Conservation (phyloP, 805 yeast species). For the Ogataea naganishii region DNA sequence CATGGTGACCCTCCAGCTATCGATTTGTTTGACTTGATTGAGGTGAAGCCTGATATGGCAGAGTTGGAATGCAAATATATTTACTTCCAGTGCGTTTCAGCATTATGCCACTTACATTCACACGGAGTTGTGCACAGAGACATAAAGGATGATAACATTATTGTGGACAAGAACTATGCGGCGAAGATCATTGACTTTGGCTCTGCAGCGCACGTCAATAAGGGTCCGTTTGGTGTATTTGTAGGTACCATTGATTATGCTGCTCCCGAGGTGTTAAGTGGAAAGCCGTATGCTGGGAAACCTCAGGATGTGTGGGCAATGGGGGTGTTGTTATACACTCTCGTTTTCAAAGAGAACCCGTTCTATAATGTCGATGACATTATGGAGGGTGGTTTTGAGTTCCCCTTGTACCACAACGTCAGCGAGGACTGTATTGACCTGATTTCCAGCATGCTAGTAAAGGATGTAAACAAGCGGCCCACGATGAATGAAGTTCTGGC, state of each 20-base stretch:
- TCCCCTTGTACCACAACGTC: constrained; percentile 47
- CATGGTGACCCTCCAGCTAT: constrained; percentile 88
- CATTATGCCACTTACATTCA: constrained; percentile 72
- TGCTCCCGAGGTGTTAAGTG: constrained; percentile 90
- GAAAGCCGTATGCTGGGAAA: constrained; percentile 82
- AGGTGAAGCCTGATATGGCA: constrained; percentile 70
- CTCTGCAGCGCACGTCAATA: constrained; percentile 80
- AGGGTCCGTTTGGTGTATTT: constrained; percentile 95
- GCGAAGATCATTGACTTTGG: constrained; percentile 92
- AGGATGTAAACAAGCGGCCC: constrained; percentile 62
- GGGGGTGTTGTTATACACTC: constrained; percentile 83
- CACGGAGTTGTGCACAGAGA: constrained; percentile 91
- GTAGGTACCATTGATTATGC: constrained; percentile 98
- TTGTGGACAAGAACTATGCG: constrained; percentile 73
- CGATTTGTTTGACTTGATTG: constrained; percentile 89
- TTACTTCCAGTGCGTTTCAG: constrained; percentile 71
- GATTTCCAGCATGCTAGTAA: constrained; percentile 57
- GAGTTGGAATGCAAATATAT: constrained; percentile 73
- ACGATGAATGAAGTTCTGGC: constrained; percentile 60
- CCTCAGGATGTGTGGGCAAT: constrained; percentile 98
- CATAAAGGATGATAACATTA: constrained; percentile 89
- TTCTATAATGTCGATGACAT: constrained; percentile 94
- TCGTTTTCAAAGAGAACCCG: constrained; percentile 90
- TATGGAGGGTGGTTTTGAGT: constrained; percentile 75
- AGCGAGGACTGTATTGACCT: constrained; percentile 54